Conservation (phyloP, 2,329 filamentous ascomycete genomes). For the Ophiocordyceps camponoti-rufipedis region DNA sequence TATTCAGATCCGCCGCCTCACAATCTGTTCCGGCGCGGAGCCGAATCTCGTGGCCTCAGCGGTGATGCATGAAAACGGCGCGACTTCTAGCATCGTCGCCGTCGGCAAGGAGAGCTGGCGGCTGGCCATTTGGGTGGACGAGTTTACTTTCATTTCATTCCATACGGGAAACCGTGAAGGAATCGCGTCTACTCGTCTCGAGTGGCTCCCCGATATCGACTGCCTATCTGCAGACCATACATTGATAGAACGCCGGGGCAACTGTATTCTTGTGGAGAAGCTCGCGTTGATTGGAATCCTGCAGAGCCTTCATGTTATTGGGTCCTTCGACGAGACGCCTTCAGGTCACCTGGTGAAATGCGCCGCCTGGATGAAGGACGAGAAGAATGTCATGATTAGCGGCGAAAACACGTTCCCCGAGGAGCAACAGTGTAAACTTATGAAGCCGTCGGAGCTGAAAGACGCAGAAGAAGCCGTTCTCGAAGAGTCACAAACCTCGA, state of each 20-base stretch:
- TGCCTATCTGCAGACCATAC: neutral
- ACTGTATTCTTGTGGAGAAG: neutral
- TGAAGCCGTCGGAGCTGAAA: neutral
- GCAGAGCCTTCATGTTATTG: neutral
- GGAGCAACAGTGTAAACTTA: neutral
- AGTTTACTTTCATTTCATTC: neutral
- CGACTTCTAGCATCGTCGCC: neutral
- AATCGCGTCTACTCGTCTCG: neutral
- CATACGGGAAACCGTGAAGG: neutral
- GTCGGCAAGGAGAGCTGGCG: neutral
- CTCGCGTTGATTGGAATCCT: neutral
- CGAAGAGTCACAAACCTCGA: neutral
- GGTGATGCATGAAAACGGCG: neutral
- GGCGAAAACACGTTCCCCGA: neutral
- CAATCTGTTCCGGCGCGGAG: neutral
- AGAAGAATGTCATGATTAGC: neutral
- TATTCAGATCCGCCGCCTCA: neutral
- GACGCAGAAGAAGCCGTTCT: neutral
- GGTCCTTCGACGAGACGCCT: neutral
- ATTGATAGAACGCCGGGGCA: neutral
- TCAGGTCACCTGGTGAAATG: neutral
- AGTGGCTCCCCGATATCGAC: neutral
- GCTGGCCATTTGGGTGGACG: neutral
- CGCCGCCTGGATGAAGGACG: neutral
- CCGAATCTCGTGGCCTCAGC: neutral